Evolutionary conservation across 2,329 filamentous ascomycete genomes (phyloP), one percentile per base, ranked within the genome.

Genomic region (Xylariales sp.): DNA sequence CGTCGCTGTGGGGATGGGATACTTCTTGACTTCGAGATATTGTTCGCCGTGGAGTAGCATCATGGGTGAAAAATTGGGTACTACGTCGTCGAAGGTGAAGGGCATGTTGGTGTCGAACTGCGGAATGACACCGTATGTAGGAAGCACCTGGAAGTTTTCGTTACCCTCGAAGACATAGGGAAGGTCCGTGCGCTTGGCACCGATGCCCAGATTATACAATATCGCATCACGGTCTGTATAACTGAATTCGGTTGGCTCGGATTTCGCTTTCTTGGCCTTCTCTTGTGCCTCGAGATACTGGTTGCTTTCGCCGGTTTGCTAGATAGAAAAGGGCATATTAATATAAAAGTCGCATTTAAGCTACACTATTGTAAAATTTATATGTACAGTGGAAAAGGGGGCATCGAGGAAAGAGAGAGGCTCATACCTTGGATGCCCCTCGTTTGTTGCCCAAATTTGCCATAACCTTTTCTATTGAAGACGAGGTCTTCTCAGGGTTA

Each of bases 41-140:
- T 99, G 96, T 86, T 99, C 96, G 78, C 96, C 96, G 83, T 99
- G 96, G 30, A 99, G 91, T 58, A 99, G 89, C 94, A 97, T 97
- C 93, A 97, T 97, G 69, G 94, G 95, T 45, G 89, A 93, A 86
- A 97, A 99, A 86, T 98, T 97, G 80, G 94, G 94, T 34, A 98
- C 91, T 69, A 99, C 87, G 65, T 94, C 89, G 77, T 90, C 88
- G 75, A 96, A 87, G 80, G 86, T 89, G 84, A 92, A 98, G 34
- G 95, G 93, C 69, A 90, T 84, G 73, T 92, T 86, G 68, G 93
- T 91, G 82, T 91, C 91, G 84, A 98, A 97, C 75, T 90, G 92
- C n/a, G 96, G 96, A 75, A 99, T 91, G 70, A 98, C 96, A 79
- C 94, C 96, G 77, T 93, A 99, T n/a, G 94, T 97, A 61, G 96